Evolutionary conservation across 768 basidiomycete genomes (phyloP).

Genomic region (Pleurotus pulmonarius): DNA sequence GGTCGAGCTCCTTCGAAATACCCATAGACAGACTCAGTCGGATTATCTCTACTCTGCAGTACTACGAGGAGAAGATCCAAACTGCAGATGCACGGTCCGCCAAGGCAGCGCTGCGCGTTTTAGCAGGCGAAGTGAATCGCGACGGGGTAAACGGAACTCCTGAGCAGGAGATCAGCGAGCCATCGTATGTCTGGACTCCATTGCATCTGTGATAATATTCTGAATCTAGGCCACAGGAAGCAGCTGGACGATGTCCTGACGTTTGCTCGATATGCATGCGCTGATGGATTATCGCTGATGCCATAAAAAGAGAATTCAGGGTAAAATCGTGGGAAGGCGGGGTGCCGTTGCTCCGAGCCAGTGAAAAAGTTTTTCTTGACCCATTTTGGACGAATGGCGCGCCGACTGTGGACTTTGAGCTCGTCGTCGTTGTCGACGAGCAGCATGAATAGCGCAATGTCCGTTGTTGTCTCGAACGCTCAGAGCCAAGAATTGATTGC

Average conservation of each 20-base stretch:
- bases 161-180: slow-evolving; percentile 25
- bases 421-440: slow-evolving; percentile 1
- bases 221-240: slow-evolving; percentile 30
- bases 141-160: slow-evolving; percentile 50
- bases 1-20: slow-evolving; percentile 22
- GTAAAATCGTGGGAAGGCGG: slow-evolving; percentile 27
- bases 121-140: slow-evolving; percentile 58
- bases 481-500: not conserved
- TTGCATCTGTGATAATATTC: slow-evolving; percentile 7
- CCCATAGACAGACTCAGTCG: slow-evolving; percentile 35
- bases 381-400: slow-evolving; percentile 16
- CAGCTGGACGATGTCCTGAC: slow-evolving; percentile 45
- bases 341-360: slow-evolving; percentile 34
- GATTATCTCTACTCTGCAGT: slow-evolving; percentile 40
- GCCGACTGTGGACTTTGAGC: slow-evolving; percentile 1
- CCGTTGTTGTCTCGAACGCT: not conserved
- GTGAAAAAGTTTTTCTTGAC: slow-evolving; percentile 43
- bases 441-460: not conserved
- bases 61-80: slow-evolving; percentile 52
- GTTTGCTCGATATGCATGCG: slow-evolving; percentile 54
- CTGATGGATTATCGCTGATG: slow-evolving; percentile 54
- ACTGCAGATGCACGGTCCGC: slow-evolving; percentile 42
- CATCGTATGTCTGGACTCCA: slow-evolving; percentile 41
- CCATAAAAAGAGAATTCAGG: slow-evolving; percentile 22
- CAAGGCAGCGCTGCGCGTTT: slow-evolving; percentile 50